These are phyloP conservation scores for Heliosperma pusillum DNA, from an alignment of 148 eudicot species.

Conservation along the genomic window DNA sequence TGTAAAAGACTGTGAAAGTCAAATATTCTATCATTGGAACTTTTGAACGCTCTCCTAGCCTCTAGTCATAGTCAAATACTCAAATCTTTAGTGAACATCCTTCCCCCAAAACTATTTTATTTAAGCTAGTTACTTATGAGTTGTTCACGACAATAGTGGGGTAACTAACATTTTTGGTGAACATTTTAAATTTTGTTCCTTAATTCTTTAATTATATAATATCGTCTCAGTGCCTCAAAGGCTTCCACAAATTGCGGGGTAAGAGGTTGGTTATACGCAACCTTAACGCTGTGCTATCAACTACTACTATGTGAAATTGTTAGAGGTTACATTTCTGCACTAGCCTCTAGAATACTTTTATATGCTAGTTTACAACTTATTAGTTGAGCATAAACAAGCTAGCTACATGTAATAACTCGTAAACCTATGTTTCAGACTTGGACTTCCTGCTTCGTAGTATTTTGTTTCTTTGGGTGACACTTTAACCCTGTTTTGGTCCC, in stretches of 20 bases:
- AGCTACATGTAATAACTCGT: neutral
- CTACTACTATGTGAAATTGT: constrained; percentile 2
- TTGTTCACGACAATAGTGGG: neutral
- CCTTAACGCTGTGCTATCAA: too few relatives aligned
- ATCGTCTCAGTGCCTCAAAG: neutral
- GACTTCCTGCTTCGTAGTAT: neutral
- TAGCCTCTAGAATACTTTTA: constrained; percentile 5
- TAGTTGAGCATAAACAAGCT: neutral
- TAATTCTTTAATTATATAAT: neutral
- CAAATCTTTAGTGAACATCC: neutral
- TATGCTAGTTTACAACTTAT: neutral
- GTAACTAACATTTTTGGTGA: neutral
- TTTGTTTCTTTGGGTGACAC: neutral
- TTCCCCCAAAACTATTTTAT: neutral
- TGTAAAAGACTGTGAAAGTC: neutral
- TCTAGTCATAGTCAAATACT: too few relatives aligned
- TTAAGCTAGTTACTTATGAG: neutral
- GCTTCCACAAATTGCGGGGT: too few relatives aligned
- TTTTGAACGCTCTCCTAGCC: too few relatives aligned
- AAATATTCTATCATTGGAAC: too few relatives aligned
- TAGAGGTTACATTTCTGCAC: neutral
- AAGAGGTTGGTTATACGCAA: neutral
- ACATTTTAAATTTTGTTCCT: too few relatives aligned
- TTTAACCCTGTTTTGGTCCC: too few relatives aligned
- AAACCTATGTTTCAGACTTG: neutral